Conservation (phyloP, 2,329 filamentous ascomycete species). For the Aspergillus sp. region DNA sequence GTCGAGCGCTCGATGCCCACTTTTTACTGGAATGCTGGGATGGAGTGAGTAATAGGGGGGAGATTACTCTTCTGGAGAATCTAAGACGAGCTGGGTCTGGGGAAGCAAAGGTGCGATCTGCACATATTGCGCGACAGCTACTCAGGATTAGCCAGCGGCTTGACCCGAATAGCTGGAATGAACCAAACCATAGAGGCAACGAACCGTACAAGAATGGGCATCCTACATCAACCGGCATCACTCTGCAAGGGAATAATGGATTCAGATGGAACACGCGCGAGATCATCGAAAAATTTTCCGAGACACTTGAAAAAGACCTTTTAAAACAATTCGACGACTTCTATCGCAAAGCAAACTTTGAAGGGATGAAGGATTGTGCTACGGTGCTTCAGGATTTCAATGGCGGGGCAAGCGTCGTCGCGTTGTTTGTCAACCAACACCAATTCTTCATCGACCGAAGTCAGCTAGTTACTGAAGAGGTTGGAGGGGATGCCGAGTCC, state of each 20-base stretch:
- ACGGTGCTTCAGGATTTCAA: constrained; percentile 94
- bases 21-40: constrained; percentile 97
- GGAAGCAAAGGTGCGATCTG: constrained; percentile 91
- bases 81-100: constrained; percentile 80
- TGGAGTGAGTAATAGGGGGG: constrained; percentile 86
- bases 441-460: constrained; percentile 98
- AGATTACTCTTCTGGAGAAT: constrained; percentile 83
- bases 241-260: constrained; percentile 49
- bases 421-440: constrained; percentile 96
- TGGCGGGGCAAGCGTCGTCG: constrained; percentile 91
- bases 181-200: constrained; percentile 52
- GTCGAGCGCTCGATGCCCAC: constrained; percentile 86
- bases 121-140: constrained; percentile 88
- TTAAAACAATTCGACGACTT: constrained; percentile 97
- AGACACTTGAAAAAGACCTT: constrained; percentile 91
- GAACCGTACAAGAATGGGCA: constrained; percentile 38
- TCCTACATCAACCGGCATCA: constrained; percentile 43
- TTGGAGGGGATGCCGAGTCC: constrained; percentile 59
- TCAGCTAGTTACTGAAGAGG: constrained; percentile 85
- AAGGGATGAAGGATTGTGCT: constrained; percentile 97
- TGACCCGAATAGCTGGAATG: constrained; percentile 71
- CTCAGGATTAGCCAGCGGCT: constrained; percentile 91
- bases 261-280: constrained; percentile 69
- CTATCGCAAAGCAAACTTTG: constrained; percentile 91
- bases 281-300: constrained; percentile 93